Conservation (phyloP, 805 yeast species). For the Lipomyces sp. region DNA sequence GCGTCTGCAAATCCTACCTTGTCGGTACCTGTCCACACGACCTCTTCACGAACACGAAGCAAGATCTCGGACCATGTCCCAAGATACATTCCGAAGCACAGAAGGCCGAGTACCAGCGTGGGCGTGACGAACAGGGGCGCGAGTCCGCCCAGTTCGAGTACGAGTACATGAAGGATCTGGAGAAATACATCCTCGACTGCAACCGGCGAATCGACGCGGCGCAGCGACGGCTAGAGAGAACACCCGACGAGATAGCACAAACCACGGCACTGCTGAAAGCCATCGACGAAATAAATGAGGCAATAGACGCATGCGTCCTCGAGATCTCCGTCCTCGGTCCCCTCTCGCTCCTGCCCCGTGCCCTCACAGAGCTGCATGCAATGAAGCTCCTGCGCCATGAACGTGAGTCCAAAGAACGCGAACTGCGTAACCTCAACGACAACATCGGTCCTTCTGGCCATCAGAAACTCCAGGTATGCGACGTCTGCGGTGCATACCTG, state of each 20-base stretch:
- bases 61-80: constrained; percentile 78
- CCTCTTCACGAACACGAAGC: constrained; percentile 74
- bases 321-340: constrained; percentile 28
- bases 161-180: constrained; percentile 48
- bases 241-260: constrained; percentile 67
- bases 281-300: constrained; percentile 26
- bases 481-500: constrained; percentile 82
- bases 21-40: constrained; percentile 87
- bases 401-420: constrained; percentile 53
- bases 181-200: constrained; percentile 61
- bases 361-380: constrained; percentile 35
- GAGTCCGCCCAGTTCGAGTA: constrained; percentile 47
- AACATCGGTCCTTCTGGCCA: constrained; percentile 80
- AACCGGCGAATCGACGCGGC: constrained; percentile 63
- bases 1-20: constrained; percentile 76
- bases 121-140: constrained; percentile 40
- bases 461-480: constrained; percentile 87
- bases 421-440: constrained; percentile 60
- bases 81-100: constrained; percentile 70
- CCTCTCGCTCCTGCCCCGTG: constrained; percentile 35
- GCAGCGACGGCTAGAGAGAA: constrained; percentile 60
- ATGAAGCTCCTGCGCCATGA: constrained; percentile 36
- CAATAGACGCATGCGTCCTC: constrained; percentile 20
- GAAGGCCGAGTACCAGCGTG: constrained; percentile 62
- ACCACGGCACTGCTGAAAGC: constrained; percentile 30